These are phyloP conservation scores for Aurantiochytrium sp. DNA, from an alignment of 108 stramenopile species.

Conservation along the genomic window DNA sequence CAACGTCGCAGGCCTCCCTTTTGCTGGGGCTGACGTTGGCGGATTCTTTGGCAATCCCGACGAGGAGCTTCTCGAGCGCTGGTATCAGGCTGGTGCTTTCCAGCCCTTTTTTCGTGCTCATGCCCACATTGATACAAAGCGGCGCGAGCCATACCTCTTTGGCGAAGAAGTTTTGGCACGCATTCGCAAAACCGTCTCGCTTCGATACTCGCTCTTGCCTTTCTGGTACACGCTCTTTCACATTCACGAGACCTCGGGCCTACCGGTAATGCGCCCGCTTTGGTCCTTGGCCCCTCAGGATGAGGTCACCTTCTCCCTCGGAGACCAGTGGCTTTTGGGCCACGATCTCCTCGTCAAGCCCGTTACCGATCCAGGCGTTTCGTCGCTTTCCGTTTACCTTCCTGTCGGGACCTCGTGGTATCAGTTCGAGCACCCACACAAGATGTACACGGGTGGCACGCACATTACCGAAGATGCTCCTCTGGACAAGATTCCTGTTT, in stretches of 20 bases:
- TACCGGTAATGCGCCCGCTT: conserved; percentile 96
- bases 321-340: conserved; percentile 89
- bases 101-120: conserved; percentile 98
- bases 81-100: conserved; percentile 96
- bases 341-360: conserved; percentile 91
- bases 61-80: conserved; percentile 91
- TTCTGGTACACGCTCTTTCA: conserved; percentile 92
- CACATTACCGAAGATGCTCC: conserved; percentile 55
- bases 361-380: conserved; percentile 70
- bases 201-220: conserved; percentile 87
- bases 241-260: conserved; percentile 66
- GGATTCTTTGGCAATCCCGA: conserved; percentile 95
- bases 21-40: conserved; percentile 98
- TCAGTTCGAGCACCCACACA: background rate
- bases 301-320: conserved; percentile 52
- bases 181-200: conserved; percentile 73
- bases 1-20: conserved; percentile 79
- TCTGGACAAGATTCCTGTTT: conserved; percentile 79
- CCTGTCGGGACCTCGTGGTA: conserved; percentile 70
- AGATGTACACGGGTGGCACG: background rate
- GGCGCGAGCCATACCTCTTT: conserved; percentile 95
- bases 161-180: conserved; percentile 76
- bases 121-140: conserved; percentile 94
- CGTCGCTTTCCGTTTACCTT: conserved; percentile 62
- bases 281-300: conserved; percentile 82